Conservation (phyloP, 2,329 filamentous ascomycete species). For the Ceratocystis colombiana region DNA sequence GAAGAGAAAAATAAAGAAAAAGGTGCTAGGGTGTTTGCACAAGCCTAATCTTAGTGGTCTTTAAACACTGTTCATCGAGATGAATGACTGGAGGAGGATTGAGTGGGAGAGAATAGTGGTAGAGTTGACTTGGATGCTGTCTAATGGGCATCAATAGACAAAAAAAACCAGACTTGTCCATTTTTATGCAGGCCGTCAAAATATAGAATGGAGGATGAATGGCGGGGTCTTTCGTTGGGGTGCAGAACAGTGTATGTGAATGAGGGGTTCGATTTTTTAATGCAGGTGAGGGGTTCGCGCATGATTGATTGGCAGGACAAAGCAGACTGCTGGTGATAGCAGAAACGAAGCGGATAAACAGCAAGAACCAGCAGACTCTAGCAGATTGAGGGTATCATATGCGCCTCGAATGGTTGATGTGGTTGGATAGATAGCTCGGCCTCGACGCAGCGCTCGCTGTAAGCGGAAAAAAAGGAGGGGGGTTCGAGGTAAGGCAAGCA, state of each 20-base stretch:
- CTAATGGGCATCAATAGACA: background rate
- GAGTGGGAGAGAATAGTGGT: background rate
- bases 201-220: background rate
- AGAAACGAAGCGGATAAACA: background rate
- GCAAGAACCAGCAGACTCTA: background rate
- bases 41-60: background rate
- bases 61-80: background rate
- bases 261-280: constrained; percentile 8
- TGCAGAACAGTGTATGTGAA: background rate
- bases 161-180: too few species aligned
- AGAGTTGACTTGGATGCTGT: background rate
- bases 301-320: constrained; percentile 3
- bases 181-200: background rate
- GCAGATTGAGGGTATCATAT: background rate
- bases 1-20: background rate
- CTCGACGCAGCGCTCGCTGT: background rate
- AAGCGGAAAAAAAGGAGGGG: constrained; percentile 3
- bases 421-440: background rate
- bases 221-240: background rate
- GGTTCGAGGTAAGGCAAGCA: background rate
- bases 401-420: background rate
- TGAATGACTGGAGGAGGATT: background rate
- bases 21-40: background rate
- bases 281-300: constrained; percentile 19
- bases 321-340: background rate